These are phyloP conservation scores for Rhizophagus clarus DNA, from an alignment of 192 early-diverging fungal genomes.

Conservation along the genomic window DNA sequence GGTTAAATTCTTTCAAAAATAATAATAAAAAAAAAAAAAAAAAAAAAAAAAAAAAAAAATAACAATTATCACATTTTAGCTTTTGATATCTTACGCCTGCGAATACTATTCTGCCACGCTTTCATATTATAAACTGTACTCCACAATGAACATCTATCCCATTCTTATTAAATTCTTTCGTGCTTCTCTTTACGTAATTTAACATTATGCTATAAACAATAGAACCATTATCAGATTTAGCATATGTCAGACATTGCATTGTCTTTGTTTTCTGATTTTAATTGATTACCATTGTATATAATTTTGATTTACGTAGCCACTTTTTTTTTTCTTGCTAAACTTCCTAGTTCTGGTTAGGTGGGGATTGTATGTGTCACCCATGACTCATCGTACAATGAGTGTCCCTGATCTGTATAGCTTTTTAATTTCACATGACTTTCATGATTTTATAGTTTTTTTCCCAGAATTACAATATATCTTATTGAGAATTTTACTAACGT, in stretches of 20 bases:
- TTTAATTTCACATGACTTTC: not conserved
- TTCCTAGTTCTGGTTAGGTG: too few species aligned
- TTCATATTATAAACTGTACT: not conserved
- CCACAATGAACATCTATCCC: not conserved
- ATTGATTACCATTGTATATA: too few species aligned
- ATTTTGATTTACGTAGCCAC: not conserved
- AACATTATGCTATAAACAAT: conserved; percentile 1
- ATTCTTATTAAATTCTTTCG: not conserved
- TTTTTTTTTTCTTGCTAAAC: not conserved
- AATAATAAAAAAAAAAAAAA: too few species aligned
- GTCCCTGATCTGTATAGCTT: not conserved
- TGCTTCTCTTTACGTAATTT: not conserved
- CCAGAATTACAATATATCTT: not conserved
- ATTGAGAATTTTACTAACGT: not conserved
- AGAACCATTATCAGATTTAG: conserved; percentile 13
- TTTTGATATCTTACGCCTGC: not conserved
- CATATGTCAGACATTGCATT: conserved; percentile 13
- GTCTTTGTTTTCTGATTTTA: conserved; percentile 4
- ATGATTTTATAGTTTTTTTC: not conserved
- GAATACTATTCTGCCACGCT: not conserved
- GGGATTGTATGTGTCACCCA: not conserved
- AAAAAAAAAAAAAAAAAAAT: not conserved
- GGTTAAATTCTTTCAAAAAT: not conserved
- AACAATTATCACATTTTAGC: not conserved
- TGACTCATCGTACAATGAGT: not conserved